Conservation (phyloP, 192 early-diverging fungal species). For the Rhizoclosmatium globosum region DNA sequence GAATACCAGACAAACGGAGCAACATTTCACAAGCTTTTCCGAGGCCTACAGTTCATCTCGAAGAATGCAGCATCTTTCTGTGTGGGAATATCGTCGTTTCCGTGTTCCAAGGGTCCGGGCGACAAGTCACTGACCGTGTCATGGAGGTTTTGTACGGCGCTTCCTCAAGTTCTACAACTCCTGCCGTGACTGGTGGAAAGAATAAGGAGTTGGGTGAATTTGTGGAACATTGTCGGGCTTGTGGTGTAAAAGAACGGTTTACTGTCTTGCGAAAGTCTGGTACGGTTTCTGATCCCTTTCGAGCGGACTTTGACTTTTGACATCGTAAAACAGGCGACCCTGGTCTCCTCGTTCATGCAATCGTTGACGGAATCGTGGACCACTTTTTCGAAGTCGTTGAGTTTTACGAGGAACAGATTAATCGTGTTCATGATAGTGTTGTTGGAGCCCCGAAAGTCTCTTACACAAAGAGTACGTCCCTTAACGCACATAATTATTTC, state of each 20-base stretch:
- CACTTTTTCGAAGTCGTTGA: constrained; percentile 18
- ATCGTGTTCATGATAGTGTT: constrained; percentile 3
- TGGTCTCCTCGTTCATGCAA: constrained; percentile 20
- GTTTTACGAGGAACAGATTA: constrained; percentile 21
- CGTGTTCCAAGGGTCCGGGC: constrained; percentile 3
- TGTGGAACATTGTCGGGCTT: too few relatives aligned
- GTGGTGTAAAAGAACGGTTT: too few relatives aligned
- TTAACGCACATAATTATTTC: neutral
- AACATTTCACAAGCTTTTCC: too few relatives aligned
- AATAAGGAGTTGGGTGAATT: neutral
- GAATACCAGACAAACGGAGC: too few relatives aligned
- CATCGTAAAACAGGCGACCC: neutral
- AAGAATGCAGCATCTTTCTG: constrained; percentile 15
- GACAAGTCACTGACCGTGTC: constrained; percentile 25
- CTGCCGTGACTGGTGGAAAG: neutral
- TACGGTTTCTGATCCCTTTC: too few relatives aligned
- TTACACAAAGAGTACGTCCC: constrained; percentile 20
- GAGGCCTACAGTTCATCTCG: constrained; percentile 2
- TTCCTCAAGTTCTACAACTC: neutral
- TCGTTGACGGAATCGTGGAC: constrained; percentile 35
- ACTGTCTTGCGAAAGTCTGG: too few relatives aligned
- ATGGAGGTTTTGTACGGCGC: neutral
- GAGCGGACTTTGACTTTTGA: neutral
- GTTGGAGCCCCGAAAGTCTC: neutral
- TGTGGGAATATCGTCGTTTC: constrained; percentile 1